These are phyloP conservation scores for Cryptosporidium xiaoi DNA, from an alignment of 169 alveolate species.

Conservation along the genomic window DNA sequence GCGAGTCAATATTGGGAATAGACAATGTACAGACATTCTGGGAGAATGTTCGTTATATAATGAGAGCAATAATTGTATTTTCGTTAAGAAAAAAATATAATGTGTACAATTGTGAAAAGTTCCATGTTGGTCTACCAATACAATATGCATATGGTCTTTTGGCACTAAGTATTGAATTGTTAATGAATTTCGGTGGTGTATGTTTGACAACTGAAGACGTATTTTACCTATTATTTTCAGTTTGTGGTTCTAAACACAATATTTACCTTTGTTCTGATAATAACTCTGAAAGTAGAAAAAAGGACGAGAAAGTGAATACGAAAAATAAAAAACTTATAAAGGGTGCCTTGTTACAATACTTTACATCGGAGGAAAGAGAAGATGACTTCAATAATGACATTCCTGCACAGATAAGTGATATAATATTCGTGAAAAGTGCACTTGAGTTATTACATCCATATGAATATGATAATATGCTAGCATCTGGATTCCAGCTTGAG, in stretches of 20 bases:
- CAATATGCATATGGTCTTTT: slow-evolving; percentile 68
- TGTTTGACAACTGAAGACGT: slow-evolving; percentile 68
- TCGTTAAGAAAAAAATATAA: slow-evolving; percentile 66
- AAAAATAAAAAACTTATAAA: slow-evolving; percentile 40
- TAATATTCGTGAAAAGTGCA: slow-evolving; percentile 58
- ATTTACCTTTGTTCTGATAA: slow-evolving; percentile 3
- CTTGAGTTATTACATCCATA: slow-evolving; percentile 61
- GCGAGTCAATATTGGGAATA: slow-evolving; percentile 69
- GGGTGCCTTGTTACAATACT: slow-evolving; percentile 62
- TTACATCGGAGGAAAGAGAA: slow-evolving; percentile 54
- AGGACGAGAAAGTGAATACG: background rate
- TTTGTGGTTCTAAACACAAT: slow-evolving; percentile 62
- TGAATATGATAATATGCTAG: slow-evolving; percentile 71
- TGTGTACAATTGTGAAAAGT: slow-evolving; percentile 62
- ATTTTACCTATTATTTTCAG: slow-evolving; percentile 52
- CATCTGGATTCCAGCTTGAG: slow-evolving; percentile 72
- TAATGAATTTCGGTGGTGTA: slow-evolving; percentile 71
- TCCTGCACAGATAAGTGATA: slow-evolving; percentile 68
- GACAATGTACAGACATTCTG: slow-evolving; percentile 69
- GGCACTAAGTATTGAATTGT: slow-evolving; percentile 54
- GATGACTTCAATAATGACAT: slow-evolving; percentile 63
- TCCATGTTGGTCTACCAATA: slow-evolving; percentile 72
- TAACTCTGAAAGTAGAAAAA: background rate
- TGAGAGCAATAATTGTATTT: slow-evolving; percentile 57
- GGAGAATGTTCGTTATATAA: slow-evolving; percentile 69